Conservation (phyloP, 2,329 filamentous ascomycete species). For the Chaetomiaceae sp. region DNA sequence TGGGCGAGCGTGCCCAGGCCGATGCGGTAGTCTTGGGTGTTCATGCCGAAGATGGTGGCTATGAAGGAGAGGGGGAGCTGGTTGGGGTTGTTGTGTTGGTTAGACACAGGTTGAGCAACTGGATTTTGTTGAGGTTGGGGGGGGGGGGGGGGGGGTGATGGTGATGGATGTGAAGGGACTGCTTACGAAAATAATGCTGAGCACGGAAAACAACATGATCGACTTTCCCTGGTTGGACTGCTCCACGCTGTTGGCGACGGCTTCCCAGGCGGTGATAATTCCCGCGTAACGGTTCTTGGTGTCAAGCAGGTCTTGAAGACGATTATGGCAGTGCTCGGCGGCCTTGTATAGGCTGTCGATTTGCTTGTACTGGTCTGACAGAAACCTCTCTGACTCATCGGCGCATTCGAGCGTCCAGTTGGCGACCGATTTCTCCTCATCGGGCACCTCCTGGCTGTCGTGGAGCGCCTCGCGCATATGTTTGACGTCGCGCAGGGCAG, state of each 20-base stretch:
- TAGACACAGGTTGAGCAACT: too few relatives aligned
- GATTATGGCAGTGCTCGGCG: background rate
- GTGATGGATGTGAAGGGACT: background rate
- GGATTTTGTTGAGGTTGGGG: too few relatives aligned
- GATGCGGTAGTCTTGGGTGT: background rate
- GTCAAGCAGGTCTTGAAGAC: background rate
- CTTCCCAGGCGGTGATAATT: background rate
- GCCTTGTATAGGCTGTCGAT: background rate
- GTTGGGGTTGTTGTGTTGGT: background rate
- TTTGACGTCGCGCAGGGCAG: background rate
- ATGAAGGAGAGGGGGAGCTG: background rate
- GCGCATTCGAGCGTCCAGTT: background rate
- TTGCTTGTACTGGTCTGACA: background rate
- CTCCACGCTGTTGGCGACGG: background rate
- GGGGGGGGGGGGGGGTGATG: background rate
- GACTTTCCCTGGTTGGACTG: background rate
- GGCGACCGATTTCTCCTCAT: background rate
- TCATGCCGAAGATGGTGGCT: background rate
- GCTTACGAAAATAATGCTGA: background rate
- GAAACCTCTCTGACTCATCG: background rate
- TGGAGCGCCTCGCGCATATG: background rate
- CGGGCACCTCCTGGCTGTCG: background rate
- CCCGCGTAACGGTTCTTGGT: background rate
- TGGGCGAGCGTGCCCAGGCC: background rate
- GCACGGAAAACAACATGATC: background rate